Conservation (phyloP, 1,284 basidiomycete species). For the Mycena citricolor region DNA sequence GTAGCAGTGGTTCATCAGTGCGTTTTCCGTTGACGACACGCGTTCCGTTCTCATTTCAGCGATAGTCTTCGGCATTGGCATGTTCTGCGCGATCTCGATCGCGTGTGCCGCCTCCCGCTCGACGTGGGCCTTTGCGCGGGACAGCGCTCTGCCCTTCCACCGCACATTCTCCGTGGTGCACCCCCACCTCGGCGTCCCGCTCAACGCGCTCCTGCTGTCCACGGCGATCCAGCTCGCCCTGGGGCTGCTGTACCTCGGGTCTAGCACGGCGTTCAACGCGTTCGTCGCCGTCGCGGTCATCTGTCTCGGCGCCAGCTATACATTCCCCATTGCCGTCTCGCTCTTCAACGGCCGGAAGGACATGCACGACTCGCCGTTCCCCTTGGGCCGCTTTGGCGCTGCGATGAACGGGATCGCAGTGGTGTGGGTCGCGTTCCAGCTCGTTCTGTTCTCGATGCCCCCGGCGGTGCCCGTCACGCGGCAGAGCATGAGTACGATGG, state of each 20-base stretch:
- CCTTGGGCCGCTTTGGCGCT: slow-evolving; percentile 41
- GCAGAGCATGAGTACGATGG: slow-evolving; percentile 47
- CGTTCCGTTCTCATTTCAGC: slow-evolving; percentile 19
- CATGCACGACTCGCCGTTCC: slow-evolving; percentile 44
- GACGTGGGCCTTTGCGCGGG: slow-evolving; percentile 70
- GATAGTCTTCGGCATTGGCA: slow-evolving; percentile 50
- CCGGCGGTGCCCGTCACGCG: slow-evolving; percentile 48
- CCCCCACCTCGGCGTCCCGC: slow-evolving; percentile 43
- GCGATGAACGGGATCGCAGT: slow-evolving; percentile 44
- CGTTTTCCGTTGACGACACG: slow-evolving; percentile 13
- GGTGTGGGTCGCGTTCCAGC: slow-evolving; percentile 50
- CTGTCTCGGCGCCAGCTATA: slow-evolving; percentile 53
- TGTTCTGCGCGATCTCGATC: slow-evolving; percentile 61
- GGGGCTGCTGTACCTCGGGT: slow-evolving; percentile 54
- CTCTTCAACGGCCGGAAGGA: slow-evolving; percentile 39
- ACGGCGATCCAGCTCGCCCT: slow-evolving; percentile 54
- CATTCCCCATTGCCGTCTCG: slow-evolving; percentile 50
- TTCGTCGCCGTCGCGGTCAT: slow-evolving; percentile 57
- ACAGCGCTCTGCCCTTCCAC: slow-evolving; percentile 64
- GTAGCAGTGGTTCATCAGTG: slow-evolving; percentile 47
- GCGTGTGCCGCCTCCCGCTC: slow-evolving; percentile 67
- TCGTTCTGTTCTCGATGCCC: slow-evolving; percentile 61
- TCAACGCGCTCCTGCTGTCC: slow-evolving; percentile 60
- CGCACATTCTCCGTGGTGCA: slow-evolving; percentile 50
- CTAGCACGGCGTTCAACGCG: slow-evolving; percentile 55